Percentiles rank a stretch among this genome's conserved stretches.
These are phyloP conservation scores for Alternaria sp. DNA, from an alignment of 2,329 filamentous ascomycete species.

Conservation along the genomic window DNA sequence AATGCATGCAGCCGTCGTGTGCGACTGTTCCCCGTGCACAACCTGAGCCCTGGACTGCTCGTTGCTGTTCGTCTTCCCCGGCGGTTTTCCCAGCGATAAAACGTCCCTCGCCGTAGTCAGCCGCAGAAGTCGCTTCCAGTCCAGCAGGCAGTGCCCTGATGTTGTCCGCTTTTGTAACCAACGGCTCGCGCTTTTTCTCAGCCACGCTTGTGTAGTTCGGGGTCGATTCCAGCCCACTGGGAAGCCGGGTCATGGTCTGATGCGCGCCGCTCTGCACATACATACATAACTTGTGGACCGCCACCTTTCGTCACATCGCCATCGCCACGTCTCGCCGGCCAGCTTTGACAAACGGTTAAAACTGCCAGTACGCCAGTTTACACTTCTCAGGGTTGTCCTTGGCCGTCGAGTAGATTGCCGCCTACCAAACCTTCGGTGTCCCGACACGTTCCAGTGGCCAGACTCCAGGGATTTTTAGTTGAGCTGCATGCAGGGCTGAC, in stretches of 20 bases:
- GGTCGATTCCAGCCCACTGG: conserved; percentile 37
- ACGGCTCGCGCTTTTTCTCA: conserved; percentile 27
- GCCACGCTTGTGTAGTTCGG: conserved; percentile 37
- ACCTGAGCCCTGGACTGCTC: conserved; percentile 3
- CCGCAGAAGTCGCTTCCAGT: conserved; percentile 2
- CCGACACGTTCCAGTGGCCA: conserved; percentile 38
- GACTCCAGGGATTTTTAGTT: conserved; percentile 26
- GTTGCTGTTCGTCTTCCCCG: conserved; percentile 9
- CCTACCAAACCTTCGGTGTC: conserved; percentile 19
- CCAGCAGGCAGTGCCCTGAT: conserved; percentile 11
- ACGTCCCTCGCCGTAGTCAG: conserved; percentile 12
- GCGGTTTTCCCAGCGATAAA: neutral
- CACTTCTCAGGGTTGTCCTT: conserved; percentile 17
- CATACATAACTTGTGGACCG: conserved; percentile 29
- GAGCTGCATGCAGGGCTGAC: conserved; percentile 35
- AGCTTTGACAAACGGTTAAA: conserved; percentile 3
- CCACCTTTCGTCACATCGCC: conserved; percentile 15
- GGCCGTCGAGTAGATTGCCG: conserved; percentile 16
- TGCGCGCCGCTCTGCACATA: conserved; percentile 10
- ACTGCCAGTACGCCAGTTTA: neutral
- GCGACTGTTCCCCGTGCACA: conserved; percentile 11
- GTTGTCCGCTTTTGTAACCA: conserved; percentile 23
- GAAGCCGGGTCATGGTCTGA: conserved; percentile 26
- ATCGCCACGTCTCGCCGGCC: conserved; percentile 15
- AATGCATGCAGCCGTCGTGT: conserved; percentile 21